Base-by-base conservation (phyloP, 2,329 filamentous ascomycete species). In the Cytospora schulzeri region DNA sequence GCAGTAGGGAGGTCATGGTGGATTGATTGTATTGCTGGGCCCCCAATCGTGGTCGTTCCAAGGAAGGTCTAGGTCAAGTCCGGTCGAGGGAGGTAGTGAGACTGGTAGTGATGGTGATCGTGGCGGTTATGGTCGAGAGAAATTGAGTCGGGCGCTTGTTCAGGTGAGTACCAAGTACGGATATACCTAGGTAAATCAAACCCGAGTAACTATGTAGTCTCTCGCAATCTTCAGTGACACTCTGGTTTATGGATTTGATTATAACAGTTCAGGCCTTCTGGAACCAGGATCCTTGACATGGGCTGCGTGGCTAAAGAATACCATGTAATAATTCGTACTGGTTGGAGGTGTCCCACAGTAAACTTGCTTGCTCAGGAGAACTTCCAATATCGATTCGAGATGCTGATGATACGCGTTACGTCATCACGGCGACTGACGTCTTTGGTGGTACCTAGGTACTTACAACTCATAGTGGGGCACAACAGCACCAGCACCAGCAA, bases 1-100 rank as follows among this genome's bases (percentile, higher is more conserved):
- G 91, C 69, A 98, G 85, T 67, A 98, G 79, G 26, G 89, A 92
- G 62, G 90, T 84, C 91, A 89, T 88, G 48, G n/a, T n/a, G n/a
- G n/a, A n/a, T 24, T 68, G 41, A 63, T 53, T 52, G 45, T 22
- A 24, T 26, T 19, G 26, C 19, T 9, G 24, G 17, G 26, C 14
- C 45, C 11, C 3, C 14, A 5, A 52, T 33, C 8, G 29, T 22
- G 28, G 45, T 24, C 17, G 52, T n/a, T 8, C 4, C 3, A n/a
- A 8, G 15, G 3, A 17, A 28, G 4, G 3, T 29, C 19, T 29
- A n/a, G n/a, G n/a, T n/a, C n/a, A n/a, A n/a, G n/a, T n/a, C n/a
- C n/a, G n/a, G 19, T 15, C 7, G 9, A 17, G 38, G 5, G 38
- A 5, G 6, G 17, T 41, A 41, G 38, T n/a, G 17, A 41, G 38